Percentiles rank a stretch among this genome's conserved stretches.
phyloP scores from a whole-genome alignment of 768 basidiomycete species.

The Stropharia rugosoannulata region DNA sequence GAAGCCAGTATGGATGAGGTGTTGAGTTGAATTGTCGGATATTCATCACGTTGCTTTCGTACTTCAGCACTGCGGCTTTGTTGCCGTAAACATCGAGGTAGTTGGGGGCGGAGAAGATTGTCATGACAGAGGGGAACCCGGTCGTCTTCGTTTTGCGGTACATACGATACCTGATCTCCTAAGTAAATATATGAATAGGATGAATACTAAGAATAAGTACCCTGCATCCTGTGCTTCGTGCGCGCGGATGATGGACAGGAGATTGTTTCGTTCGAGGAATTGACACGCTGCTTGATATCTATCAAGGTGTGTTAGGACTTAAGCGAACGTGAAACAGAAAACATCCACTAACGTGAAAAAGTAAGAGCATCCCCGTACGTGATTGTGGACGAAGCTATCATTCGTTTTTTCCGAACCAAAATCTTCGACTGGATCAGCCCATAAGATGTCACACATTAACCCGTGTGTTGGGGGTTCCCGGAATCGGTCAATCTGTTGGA shows the following conservation, averaged over 20 bases:
- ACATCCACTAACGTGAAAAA: constrained; percentile 61
- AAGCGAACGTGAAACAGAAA: neutral
- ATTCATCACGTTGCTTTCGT: constrained; percentile 98
- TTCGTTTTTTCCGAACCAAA: constrained; percentile 92
- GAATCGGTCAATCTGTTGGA: constrained; percentile 87
- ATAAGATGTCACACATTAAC: constrained; percentile 97
- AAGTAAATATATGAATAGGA: constrained; percentile 4
- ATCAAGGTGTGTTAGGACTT: constrained; percentile 9
- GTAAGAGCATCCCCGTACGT: constrained; percentile 95
- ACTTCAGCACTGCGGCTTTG: constrained; percentile 98
- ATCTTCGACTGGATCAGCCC: constrained; percentile 98
- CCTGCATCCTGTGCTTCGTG: constrained; percentile 99
- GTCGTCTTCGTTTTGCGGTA: constrained; percentile 98
- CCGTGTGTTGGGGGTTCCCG: constrained; percentile 97
- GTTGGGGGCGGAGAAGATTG: constrained; percentile 98
- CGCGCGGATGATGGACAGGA: constrained; percentile 94
- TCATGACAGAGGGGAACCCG: constrained; percentile 99
- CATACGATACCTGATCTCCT: constrained; percentile 80
- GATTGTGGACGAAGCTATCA: constrained; percentile 93
- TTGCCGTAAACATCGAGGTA: constrained; percentile 99
- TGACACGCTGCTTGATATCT: constrained; percentile 97
- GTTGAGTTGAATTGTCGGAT: constrained; percentile 97
- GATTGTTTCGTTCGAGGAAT: constrained; percentile 96
- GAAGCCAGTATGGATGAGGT: constrained; percentile 96
- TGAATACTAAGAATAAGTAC: constrained; percentile 38